Percentiles rank a stretch among this genome's conserved stretches.
phyloP scores from a whole-genome alignment of 1,284 basidiomycete genomes.

The Chalciporus sp. region DNA sequence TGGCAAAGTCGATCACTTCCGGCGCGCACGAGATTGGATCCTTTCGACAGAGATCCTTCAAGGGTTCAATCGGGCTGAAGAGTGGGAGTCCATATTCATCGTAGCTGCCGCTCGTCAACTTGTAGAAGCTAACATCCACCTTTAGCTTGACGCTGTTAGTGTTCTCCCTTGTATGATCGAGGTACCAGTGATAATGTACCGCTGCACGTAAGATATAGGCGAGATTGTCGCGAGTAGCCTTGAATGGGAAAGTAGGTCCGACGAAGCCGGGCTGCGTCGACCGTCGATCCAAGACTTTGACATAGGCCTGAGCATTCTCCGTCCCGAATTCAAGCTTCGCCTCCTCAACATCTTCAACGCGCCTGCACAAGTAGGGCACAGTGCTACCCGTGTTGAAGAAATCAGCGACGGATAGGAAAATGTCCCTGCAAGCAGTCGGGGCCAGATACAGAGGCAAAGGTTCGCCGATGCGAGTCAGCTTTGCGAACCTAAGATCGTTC shows the following conservation, averaged over 20 bases:
- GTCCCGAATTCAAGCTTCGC: constrained; percentile 15
- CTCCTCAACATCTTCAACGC: not conserved
- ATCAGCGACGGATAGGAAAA: not conserved
- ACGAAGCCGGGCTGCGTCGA: constrained; percentile 15
- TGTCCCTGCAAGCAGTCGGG: not conserved
- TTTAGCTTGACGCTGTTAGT: not conserved
- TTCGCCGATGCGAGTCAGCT: constrained; percentile 14
- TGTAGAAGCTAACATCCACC: constrained; percentile 19
- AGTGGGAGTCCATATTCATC: constrained; percentile 12
- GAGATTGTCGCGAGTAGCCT: constrained; percentile 1
- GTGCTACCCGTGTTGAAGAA: not conserved
- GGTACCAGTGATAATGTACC: constrained; percentile 26
- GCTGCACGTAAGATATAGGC: not conserved
- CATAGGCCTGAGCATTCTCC: not conserved
- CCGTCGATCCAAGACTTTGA: constrained; percentile 16
- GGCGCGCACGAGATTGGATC: not conserved
- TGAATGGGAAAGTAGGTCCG: not conserved
- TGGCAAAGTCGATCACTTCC: constrained; percentile 22
- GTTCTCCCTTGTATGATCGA: constrained; percentile 8
- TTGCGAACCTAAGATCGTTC: constrained; percentile 8
- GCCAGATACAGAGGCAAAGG: constrained; percentile 8
- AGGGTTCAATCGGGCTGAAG: constrained; percentile 2
- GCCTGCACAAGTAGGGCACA: not conserved
- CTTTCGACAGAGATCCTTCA: not conserved
- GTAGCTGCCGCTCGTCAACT: constrained; percentile 3